These are phyloP conservation scores for Phyllosticta citrichinensis DNA, from an alignment of 2,329 filamentous ascomycete genomes.

Conservation along the genomic window DNA sequence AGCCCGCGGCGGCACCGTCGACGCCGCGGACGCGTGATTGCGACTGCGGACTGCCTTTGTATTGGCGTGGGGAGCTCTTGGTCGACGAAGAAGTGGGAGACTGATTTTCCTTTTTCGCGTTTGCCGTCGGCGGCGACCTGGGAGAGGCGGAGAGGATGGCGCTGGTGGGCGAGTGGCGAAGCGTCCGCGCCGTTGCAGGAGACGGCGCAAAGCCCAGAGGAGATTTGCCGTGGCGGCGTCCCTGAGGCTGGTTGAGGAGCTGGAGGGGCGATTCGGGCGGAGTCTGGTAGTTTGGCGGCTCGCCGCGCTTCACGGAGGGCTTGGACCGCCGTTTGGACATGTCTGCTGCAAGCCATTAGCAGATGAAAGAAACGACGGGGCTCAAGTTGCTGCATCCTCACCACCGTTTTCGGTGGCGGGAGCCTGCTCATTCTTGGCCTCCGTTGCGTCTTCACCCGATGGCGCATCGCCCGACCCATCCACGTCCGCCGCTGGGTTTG, in stretches of 20 bases:
- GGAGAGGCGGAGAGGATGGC: background rate
- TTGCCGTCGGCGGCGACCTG: background rate
- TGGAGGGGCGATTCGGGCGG: background rate
- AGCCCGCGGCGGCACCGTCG: too few species aligned
- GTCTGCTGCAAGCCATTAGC: background rate
- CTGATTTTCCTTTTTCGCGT: background rate
- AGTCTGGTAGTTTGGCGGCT: background rate
- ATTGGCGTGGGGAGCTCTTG: background rate
- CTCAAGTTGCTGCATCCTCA: slow-evolving; percentile 5
- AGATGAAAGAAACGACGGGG: background rate
- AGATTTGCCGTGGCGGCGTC: background rate
- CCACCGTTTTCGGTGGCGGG: slow-evolving; percentile 8
- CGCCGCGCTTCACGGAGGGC: background rate
- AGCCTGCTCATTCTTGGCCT: slow-evolving; percentile 8
- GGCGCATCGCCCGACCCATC: slow-evolving; percentile 9
- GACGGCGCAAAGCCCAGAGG: background rate
- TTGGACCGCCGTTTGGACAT: background rate
- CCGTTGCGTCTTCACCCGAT: background rate
- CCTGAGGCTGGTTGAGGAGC: background rate
- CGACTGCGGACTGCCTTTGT: background rate
- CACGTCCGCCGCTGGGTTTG: slow-evolving; percentile 17
- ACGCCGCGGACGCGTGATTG: background rate
- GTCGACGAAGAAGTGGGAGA: background rate
- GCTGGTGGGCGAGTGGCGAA: background rate
- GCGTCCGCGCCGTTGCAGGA: background rate